These are phyloP conservation scores for Amauroascus niger DNA, from an alignment of 2,329 filamentous ascomycete species.

Conservation along the genomic window DNA sequence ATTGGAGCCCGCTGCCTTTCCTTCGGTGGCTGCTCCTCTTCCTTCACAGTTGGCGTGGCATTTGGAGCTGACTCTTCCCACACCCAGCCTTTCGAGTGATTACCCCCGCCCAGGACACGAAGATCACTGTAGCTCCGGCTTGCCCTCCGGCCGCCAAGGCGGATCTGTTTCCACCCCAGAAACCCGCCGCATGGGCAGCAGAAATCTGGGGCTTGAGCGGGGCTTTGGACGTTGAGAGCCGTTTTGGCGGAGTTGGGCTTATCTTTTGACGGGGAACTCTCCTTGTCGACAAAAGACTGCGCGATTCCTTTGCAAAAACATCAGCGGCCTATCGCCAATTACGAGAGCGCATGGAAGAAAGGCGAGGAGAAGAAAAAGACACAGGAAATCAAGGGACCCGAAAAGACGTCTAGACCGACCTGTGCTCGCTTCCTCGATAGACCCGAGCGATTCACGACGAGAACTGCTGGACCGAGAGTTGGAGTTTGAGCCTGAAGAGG, in stretches of 20 bases:
- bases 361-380: slow-evolving; percentile 8
- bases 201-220: slow-evolving; percentile 30
- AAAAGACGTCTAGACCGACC: slow-evolving; percentile 24
- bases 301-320: slow-evolving; percentile 28
- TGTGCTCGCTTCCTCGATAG: slow-evolving; percentile 37
- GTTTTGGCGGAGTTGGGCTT: slow-evolving; percentile 19
- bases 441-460: slow-evolving; percentile 35
- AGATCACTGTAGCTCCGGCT: slow-evolving; percentile 39
- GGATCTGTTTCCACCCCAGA: slow-evolving; percentile 39
- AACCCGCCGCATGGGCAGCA: slow-evolving; percentile 41
- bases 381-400: background rate
- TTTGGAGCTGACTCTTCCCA: slow-evolving; percentile 28
- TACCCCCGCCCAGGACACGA: slow-evolving; percentile 25
- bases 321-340: background rate
- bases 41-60: slow-evolving; percentile 18
- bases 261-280: slow-evolving; percentile 24
- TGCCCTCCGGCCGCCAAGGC: slow-evolving; percentile 34
- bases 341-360: background rate
- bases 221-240: slow-evolving; percentile 26
- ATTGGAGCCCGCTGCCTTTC: slow-evolving; percentile 42
- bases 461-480: slow-evolving; percentile 33
- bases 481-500: slow-evolving; percentile 29
- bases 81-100: slow-evolving; percentile 34
- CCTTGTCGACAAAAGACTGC: slow-evolving; percentile 37
- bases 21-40: slow-evolving; percentile 22